Base-by-base conservation (phyloP, 1,284 basidiomycete genomes). In the Moesziomyces antarcticus region DNA sequence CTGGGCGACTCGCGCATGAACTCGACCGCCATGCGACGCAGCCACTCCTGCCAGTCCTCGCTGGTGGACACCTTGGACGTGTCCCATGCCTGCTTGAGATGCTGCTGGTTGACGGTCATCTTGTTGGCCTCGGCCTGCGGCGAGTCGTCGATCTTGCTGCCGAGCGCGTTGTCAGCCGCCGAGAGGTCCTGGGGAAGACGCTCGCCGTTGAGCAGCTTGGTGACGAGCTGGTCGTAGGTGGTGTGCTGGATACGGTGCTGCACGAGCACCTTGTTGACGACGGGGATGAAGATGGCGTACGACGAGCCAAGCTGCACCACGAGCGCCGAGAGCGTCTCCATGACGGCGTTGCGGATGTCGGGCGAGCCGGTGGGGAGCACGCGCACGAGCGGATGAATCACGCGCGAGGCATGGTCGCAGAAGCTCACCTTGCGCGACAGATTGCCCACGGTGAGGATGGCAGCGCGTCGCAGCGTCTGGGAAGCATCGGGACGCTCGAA, bases 1-100 rank as follows among this genome's bases (percentile, higher is more conserved):
- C 94, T 97, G 0, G 97, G 97, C 1, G 96, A 97, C 77, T 98
- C 95, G 79, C 96, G 93, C 91, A 99, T 94, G 81, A 99, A 92
- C 85, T 98, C 96, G 11, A 97, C 92, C 7, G 94, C 92, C 14
- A 99, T 88, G 21, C 92, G 89, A 77, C 93, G 93, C 86, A 97
- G 91, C 97, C 97, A 99, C 51, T 96, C 94, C 25, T 89, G 87
- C 97, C 97, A 99, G 79, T 99, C 96, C 56, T 96, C 93, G 47
- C 72, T 69, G 5, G 91, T 91, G 16, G 89, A 87, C 9, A 94
- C 88, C 67, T 90, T 89, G 3, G 93, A 92, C 3, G 91, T 90
- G 80, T 98, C 95, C 96, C 97, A 99, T 0, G 95, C 94, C 77
- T 93, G 91, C 85, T 97, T 98, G 59, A 99, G 88, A 85, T 97